Evolutionary conservation across 352 stramenopile genomes (phyloP).

Genomic region (Thraustochytrium aureum): DNA sequence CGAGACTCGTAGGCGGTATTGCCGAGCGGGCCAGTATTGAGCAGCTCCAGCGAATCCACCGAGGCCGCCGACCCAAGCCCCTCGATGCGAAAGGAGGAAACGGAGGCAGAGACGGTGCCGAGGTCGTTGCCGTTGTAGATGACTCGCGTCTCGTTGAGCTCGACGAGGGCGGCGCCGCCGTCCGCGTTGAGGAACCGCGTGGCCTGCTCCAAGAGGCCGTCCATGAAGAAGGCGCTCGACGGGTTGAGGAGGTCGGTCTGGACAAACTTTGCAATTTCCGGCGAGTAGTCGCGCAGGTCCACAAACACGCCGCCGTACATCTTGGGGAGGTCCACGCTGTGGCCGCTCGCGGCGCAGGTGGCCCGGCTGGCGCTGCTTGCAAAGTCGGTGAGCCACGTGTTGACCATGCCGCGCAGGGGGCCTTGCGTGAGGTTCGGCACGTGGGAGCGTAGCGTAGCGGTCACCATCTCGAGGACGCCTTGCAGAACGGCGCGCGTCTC

Average conservation of each 20-base stretch:
- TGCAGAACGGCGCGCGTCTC: neutral
- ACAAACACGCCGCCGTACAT: neutral
- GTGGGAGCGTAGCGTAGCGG: neutral
- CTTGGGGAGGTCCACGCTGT: neutral
- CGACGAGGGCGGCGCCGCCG: neutral
- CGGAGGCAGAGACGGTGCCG: neutral
- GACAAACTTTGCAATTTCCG: neutral
- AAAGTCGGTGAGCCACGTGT: neutral
- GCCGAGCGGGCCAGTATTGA: neutral
- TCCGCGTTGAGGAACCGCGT: neutral
- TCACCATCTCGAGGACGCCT: neutral
- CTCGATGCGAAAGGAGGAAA: neutral
- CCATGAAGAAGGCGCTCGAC: neutral
- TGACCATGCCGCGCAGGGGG: neutral
- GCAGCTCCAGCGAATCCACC: neutral
- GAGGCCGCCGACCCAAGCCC: neutral
- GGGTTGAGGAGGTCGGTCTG: neutral
- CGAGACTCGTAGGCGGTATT: neutral
- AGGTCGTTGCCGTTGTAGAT: neutral
- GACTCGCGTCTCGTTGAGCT: neutral
- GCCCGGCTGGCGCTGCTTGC: neutral
- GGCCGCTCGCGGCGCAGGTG: neutral
- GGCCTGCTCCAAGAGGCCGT: neutral
- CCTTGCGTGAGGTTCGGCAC: neutral
- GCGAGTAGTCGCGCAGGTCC: neutral